Evolutionary conservation across 2,329 filamentous ascomycete genomes (phyloP).

Genomic region (Fusarium haematococcum): DNA sequence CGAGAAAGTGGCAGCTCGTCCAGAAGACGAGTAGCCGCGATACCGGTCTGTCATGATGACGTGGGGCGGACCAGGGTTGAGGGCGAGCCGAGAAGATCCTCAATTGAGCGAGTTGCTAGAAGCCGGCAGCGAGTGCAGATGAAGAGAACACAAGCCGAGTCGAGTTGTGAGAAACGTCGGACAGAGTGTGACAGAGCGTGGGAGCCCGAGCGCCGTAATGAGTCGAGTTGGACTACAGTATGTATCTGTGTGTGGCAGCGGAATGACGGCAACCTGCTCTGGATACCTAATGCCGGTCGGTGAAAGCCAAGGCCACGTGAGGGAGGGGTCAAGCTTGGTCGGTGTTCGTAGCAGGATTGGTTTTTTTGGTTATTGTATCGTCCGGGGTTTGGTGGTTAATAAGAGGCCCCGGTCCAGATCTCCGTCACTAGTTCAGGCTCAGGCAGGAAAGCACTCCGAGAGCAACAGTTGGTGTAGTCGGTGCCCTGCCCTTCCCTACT

Average conservation of each 20-base stretch:
- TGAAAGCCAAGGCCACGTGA: conserved; percentile 42
- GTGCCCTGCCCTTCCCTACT: neutral
- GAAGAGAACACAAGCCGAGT: conserved; percentile 6
- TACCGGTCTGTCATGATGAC: conserved; percentile 63
- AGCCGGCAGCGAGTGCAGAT: conserved; percentile 10
- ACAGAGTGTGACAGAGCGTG: conserved; percentile 31
- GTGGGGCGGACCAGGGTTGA: conserved; percentile 21
- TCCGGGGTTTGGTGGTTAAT: conserved; percentile 21
- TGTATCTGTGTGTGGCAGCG: conserved; percentile 22
- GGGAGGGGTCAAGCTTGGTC: conserved; percentile 41
- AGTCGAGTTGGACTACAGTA: conserved; percentile 11
- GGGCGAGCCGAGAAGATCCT: conserved; percentile 1
- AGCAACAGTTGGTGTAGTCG: conserved; percentile 5
- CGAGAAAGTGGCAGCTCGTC: conserved; percentile 58
- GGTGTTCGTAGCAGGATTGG: conserved; percentile 25
- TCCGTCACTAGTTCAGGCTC: conserved; percentile 6
- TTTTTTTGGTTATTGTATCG: conserved; percentile 13
- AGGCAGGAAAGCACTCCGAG: conserved; percentile 1
- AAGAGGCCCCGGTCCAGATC: conserved; percentile 1
- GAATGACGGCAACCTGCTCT: conserved; percentile 37
- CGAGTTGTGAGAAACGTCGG: conserved; percentile 31
- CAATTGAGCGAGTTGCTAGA: conserved; percentile 21
- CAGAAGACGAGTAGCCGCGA: conserved; percentile 53
- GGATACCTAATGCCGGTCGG: conserved; percentile 6
- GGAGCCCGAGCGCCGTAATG: conserved; percentile 28